phyloP scores from a whole-genome alignment of 2,329 filamentous ascomycete genomes.

The Alternaria brassicae region DNA sequence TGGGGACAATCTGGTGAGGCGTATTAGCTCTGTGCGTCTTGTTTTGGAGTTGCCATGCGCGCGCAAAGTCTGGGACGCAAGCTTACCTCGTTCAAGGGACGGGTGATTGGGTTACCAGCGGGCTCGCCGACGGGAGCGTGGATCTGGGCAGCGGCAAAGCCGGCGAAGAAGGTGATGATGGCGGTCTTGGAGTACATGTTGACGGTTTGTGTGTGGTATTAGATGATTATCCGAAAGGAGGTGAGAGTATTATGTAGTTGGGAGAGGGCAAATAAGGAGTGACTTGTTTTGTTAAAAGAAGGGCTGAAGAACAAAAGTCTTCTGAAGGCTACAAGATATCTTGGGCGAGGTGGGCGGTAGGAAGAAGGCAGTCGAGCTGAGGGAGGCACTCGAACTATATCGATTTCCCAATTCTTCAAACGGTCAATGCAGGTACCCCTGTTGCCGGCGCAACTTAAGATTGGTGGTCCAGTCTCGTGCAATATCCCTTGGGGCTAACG shows the following conservation, averaged over 20 bases:
- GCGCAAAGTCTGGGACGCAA: not conserved
- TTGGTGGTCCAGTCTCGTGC: constrained; percentile 21
- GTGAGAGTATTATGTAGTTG: constrained; percentile 26
- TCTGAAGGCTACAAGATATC: constrained; percentile 21
- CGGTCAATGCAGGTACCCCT: constrained; percentile 12
- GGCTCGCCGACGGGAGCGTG: constrained; percentile 42
- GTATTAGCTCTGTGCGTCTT: constrained; percentile 10
- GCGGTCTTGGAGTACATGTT: constrained; percentile 49
- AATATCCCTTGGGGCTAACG: constrained; percentile 1
- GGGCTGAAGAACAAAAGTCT: constrained; percentile 39
- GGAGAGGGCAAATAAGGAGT: constrained; percentile 25
- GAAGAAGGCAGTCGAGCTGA: constrained; percentile 15
- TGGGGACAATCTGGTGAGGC: constrained; percentile 57
- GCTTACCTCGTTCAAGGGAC: constrained; percentile 57
- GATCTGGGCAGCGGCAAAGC: constrained; percentile 54
- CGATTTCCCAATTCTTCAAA: constrained; percentile 20
- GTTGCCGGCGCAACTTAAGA: constrained; percentile 14
- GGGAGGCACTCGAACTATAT: constrained; percentile 33
- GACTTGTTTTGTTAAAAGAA: constrained; percentile 33
- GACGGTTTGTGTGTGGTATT: constrained; percentile 29
- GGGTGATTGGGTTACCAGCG: constrained; percentile 62
- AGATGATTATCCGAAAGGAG: constrained; percentile 37
- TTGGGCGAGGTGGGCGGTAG: constrained; percentile 14
- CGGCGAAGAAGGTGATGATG: constrained; percentile 59
- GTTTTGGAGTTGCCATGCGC: constrained; percentile 1